These are phyloP conservation scores for Rutstroemia sp. DNA, from an alignment of 2,329 filamentous ascomycete species.

Conservation along the genomic window DNA sequence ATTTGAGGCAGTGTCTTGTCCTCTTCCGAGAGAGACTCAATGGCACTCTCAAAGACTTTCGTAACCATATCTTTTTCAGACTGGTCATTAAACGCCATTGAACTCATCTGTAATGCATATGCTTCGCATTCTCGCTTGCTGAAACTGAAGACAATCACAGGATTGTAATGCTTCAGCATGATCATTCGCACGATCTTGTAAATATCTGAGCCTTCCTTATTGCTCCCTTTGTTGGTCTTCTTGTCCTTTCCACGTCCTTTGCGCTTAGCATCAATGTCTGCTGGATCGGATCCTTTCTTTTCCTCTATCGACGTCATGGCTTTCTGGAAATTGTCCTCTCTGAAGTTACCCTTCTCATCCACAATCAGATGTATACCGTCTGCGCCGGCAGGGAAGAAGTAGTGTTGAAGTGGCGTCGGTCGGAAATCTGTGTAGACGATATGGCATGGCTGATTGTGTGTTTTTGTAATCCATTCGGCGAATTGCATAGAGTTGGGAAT, in stretches of 20 bases:
- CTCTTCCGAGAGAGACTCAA: conserved; percentile 86
- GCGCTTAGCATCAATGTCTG: conserved; percentile 69
- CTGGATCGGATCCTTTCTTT: conserved; percentile 76
- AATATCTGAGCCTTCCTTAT: conserved; percentile 69
- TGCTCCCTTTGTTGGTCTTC: conserved; percentile 82
- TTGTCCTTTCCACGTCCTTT: conserved; percentile 90
- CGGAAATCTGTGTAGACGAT: conserved; percentile 99
- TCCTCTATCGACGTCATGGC: conserved; percentile 88
- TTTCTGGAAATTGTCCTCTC: conserved; percentile 95
- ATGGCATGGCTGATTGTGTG: conserved; percentile 94
- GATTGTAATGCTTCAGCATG: conserved; percentile 94
- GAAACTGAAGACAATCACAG: conserved; percentile 98
- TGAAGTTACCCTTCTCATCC: conserved; percentile 92
- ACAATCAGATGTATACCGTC: conserved; percentile 92
- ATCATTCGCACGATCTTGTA: conserved; percentile 99
- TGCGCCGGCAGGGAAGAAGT: conserved; percentile 90
- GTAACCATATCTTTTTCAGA: conserved; percentile 91
- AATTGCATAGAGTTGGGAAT: conserved; percentile 99
- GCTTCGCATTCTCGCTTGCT: conserved; percentile 96
- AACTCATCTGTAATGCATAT: conserved; percentile 78
- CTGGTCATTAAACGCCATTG: conserved; percentile 90
- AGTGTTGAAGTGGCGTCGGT: conserved; percentile 92
- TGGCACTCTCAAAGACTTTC: conserved; percentile 89
- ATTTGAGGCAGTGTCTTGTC: conserved; percentile 88
- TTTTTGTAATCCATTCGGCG: conserved; percentile 98